These are phyloP conservation scores for Dioscorea zingiberensis DNA, from an alignment of 106 monocot species.

Conservation along the genomic window DNA sequence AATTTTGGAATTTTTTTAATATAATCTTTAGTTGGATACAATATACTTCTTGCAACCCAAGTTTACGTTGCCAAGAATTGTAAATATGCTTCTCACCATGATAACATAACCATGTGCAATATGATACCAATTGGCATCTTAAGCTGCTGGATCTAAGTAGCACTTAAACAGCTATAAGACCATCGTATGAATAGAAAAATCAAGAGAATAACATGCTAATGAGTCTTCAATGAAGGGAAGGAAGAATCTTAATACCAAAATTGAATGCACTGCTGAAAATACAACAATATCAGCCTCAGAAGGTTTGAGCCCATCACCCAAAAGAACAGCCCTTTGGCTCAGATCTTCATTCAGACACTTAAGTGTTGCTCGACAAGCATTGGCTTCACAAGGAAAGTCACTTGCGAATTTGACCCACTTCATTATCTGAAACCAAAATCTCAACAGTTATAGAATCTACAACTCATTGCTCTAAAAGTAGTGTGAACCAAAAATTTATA, in stretches of 20 bases:
- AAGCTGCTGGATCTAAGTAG: not conserved
- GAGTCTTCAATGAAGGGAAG: not conserved
- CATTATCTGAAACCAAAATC: conserved; percentile 38
- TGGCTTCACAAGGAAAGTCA: conserved; percentile 35
- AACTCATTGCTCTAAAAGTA: not conserved
- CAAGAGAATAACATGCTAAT: not conserved
- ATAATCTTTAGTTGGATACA: too few species aligned
- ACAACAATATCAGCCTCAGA: conserved; percentile 79
- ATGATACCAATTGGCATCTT: too few species aligned
- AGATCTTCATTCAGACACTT: conserved; percentile 60
- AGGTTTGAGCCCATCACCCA: conserved; percentile 54
- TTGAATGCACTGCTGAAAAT: conserved; percentile 59
- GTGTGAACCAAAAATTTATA: not conserved
- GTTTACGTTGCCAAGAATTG: not conserved
- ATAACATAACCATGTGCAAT: too few species aligned
- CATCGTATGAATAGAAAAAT: not conserved
- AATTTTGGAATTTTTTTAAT: too few species aligned
- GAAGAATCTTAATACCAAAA: conserved; percentile 42
- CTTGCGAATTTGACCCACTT: conserved; percentile 70
- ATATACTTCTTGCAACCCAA: not conserved
- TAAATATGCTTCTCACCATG: not conserved
- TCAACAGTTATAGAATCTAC: not conserved
- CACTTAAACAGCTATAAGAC: not conserved
- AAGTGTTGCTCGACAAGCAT: conserved; percentile 22
- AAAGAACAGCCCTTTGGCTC: conserved; percentile 47